Conservation (phyloP, 2,329 filamentous ascomycete species). For the Penicillium rolfsii region DNA sequence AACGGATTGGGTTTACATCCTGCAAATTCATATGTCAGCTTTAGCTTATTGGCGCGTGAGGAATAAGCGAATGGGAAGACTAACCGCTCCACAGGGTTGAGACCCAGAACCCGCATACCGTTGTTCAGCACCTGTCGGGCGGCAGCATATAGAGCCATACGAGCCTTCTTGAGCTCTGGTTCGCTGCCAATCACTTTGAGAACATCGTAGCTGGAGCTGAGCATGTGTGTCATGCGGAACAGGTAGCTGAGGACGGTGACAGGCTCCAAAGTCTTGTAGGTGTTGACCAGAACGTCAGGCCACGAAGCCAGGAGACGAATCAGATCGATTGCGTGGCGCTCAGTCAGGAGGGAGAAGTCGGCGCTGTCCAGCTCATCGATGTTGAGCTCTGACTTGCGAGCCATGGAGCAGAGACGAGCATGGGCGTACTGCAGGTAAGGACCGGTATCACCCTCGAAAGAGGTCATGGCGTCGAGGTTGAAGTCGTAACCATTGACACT, state of each 20-base stretch:
- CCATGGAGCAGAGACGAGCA: conserved; percentile 62
- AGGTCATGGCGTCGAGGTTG: conserved; percentile 67
- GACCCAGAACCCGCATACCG: conserved; percentile 66
- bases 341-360: conserved; percentile 64
- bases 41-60: conserved; percentile 9
- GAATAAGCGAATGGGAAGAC: conserved; percentile 13
- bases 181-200: conserved; percentile 65
- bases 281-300: conserved; percentile 66
- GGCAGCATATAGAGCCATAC: conserved; percentile 64
- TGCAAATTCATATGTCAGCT: conserved; percentile 18
- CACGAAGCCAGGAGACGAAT: conserved; percentile 65
- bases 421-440: conserved; percentile 69
- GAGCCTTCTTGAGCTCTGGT: conserved; percentile 59
- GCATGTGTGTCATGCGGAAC: conserved; percentile 66
- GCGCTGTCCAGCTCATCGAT: conserved; percentile 55
- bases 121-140: conserved; percentile 67
- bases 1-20: conserved; percentile 31
- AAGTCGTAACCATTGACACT: conserved; percentile 68
- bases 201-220: conserved; percentile 65
- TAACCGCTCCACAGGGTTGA: conserved; percentile 66
- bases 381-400: conserved; percentile 58
- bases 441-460: conserved; percentile 68
- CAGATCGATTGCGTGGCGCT: conserved; percentile 64
- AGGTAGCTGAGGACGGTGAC: conserved; percentile 68
- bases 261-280: conserved; percentile 68